phyloP scores from a whole-genome alignment of 2,329 filamentous ascomycete species.

The Diaporthe helianthi region DNA sequence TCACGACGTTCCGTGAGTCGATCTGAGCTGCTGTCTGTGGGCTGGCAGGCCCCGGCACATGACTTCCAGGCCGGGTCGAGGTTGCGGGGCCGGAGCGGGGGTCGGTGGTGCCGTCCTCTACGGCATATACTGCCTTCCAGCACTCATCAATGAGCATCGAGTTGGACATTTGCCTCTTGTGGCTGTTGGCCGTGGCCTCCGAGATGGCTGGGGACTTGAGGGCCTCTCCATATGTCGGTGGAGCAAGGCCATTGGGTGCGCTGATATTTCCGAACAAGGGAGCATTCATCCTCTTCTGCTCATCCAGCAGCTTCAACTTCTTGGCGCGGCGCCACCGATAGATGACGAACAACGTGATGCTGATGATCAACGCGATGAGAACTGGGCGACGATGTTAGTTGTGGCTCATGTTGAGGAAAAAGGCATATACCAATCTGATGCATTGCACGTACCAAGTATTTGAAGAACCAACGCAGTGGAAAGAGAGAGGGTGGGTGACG shows the following conservation, averaged over 20 bases:
- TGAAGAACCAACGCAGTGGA: conserved; percentile 19
- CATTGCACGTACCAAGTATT: conserved; percentile 12
- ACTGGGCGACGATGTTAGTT: conserved; percentile 1
- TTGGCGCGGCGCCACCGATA: not conserved
- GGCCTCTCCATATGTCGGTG: conserved; percentile 25
- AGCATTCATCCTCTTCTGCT: conserved; percentile 2
- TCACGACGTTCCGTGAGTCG: not conserved
- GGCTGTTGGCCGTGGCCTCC: not conserved
- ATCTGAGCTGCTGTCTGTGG: not conserved
- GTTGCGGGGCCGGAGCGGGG: not conserved
- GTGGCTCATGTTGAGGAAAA: not conserved
- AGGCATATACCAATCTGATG: not conserved
- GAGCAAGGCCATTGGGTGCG: conserved; percentile 25
- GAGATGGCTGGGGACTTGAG: conserved; percentile 18
- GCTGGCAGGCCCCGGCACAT: not conserved
- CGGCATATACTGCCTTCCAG: conserved; percentile 18
- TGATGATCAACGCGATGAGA: conserved; percentile 3
- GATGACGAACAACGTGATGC: conserved; percentile 9
- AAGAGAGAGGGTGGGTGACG: not conserved
- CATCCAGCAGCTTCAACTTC: not conserved
- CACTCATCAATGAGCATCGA: conserved; percentile 17
- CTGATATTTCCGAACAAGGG: conserved; percentile 14
- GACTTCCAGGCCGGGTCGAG: not conserved
- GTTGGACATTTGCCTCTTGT: conserved; percentile 14
- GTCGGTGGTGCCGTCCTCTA: conserved; percentile 5